Evolutionary conservation across 768 basidiomycete species (phyloP).

Genomic region (Russula griseocarnosa): DNA sequence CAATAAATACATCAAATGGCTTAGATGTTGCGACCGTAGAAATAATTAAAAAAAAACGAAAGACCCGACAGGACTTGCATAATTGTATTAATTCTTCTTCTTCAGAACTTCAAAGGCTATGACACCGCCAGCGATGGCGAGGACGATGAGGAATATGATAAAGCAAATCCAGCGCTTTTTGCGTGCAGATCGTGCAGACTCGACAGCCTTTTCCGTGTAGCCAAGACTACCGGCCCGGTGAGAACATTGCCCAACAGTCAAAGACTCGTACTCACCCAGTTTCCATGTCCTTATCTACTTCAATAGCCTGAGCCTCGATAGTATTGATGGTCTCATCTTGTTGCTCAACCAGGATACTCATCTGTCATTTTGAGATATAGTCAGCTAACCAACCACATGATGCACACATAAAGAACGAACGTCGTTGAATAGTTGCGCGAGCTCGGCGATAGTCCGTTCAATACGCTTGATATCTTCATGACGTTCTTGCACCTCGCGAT

Average conservation of each 20-base stretch:
- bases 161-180: conserved; percentile 99
- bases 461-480: conserved; percentile 96
- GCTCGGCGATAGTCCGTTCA: conserved; percentile 86
- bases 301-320: conserved; percentile 72
- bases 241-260: neutral
- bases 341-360: conserved; percentile 93
- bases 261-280: conserved; percentile 55
- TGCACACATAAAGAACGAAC: conserved; percentile 42
- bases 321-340: conserved; percentile 84
- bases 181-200: conserved; percentile 80
- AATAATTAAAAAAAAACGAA: neutral
- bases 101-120: conserved; percentile 55
- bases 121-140: conserved; percentile 64
- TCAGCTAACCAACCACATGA: conserved; percentile 6
- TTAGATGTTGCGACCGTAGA: neutral
- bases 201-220: conserved; percentile 84
- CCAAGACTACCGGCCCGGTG: conserved; percentile 48
- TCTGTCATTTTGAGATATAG: conserved; percentile 42
- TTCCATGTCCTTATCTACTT: conserved; percentile 80
- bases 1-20: conserved; percentile 6
- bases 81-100: conserved; percentile 35
- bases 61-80: neutral
- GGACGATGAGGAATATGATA: conserved; percentile 56
- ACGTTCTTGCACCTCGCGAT: conserved; percentile 94
- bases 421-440: conserved; percentile 95